phyloP scores from a whole-genome alignment of 108 stramenopile species.

The Pseudonitzschia multiseries region DNA sequence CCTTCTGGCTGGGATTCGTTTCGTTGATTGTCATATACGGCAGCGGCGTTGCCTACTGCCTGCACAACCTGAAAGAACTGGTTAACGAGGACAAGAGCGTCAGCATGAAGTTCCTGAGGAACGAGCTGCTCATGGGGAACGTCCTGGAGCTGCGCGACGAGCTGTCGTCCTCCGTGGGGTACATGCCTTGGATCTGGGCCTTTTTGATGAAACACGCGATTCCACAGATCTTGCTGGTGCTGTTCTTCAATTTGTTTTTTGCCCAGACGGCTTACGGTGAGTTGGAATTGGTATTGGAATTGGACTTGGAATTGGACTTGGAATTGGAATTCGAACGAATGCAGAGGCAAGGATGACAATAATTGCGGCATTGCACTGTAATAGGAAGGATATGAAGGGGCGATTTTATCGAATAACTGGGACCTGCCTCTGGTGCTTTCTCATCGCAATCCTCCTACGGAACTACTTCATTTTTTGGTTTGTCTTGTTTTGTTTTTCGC shows the following conservation, averaged over 20 bases:
- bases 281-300: too few relatives aligned
- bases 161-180: background rate
- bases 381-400: too few relatives aligned
- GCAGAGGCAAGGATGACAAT: too few relatives aligned
- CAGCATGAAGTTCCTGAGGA: conserved; percentile 16
- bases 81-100: background rate
- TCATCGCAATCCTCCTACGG: too few relatives aligned
- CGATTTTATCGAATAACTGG: too few relatives aligned
- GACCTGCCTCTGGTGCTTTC: too few relatives aligned
- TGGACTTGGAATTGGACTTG: too few relatives aligned
- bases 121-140: conserved; percentile 23
- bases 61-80: conserved; percentile 8
- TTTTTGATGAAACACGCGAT: conserved; percentile 48
- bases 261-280: conserved; percentile 6
- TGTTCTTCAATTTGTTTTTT: conserved; percentile 37
- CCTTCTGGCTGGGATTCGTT: conserved; percentile 30
- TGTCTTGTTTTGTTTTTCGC: background rate
- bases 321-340: too few relatives aligned
- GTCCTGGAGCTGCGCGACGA: conserved; percentile 11
- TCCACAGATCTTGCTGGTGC: conserved; percentile 41
- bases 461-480: too few relatives aligned
- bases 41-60: conserved; percentile 28
- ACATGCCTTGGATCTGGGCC: conserved; percentile 46
- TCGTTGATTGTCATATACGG: conserved; percentile 34
- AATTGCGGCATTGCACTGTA: too few relatives aligned